A percentile compares a stretch with the other conserved stretches of the same genome.
Evolutionary conservation across 2,329 filamentous ascomycete genomes (phyloP).

Genomic region (Cladosporium sp.): DNA sequence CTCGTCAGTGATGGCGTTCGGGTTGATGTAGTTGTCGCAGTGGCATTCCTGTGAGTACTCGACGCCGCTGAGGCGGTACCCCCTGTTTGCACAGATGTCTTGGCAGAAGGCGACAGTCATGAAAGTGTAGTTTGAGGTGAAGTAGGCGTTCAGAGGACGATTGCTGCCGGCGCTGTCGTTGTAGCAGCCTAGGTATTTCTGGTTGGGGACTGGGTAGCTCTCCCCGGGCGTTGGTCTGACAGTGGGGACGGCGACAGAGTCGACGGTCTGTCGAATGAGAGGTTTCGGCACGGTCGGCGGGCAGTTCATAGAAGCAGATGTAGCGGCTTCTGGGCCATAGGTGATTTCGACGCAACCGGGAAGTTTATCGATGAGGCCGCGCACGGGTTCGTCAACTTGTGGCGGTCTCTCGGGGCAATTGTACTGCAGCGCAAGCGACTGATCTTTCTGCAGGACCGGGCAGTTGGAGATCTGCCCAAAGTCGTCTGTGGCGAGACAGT

Average conservation of each 20-base stretch:
- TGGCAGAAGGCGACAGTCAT: slow-evolving; percentile 35
- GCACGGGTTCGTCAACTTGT: slow-evolving; percentile 27
- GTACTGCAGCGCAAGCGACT: slow-evolving; percentile 24
- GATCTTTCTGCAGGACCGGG: slow-evolving; percentile 27
- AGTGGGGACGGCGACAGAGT: slow-evolving; percentile 28
- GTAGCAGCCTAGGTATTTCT: slow-evolving; percentile 34
- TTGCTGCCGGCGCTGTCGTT: slow-evolving; percentile 27
- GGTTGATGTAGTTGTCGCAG: slow-evolving; percentile 32
- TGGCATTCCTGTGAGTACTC: slow-evolving; percentile 33
- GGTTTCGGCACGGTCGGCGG: slow-evolving; percentile 20
- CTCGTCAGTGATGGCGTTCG: slow-evolving; percentile 19
- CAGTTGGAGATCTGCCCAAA: slow-evolving; percentile 34
- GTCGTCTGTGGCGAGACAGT: slow-evolving; percentile 33
- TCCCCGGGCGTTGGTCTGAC: slow-evolving; percentile 24
- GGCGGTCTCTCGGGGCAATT: slow-evolving; percentile 31
- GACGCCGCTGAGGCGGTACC: slow-evolving; percentile 29
- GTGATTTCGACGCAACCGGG: slow-evolving; percentile 34
- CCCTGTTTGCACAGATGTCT: slow-evolving; percentile 24
- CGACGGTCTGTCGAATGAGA: slow-evolving; percentile 24
- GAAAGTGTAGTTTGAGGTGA: slow-evolving; percentile 20
- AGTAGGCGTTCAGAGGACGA: slow-evolving; percentile 25
- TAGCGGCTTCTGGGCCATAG: slow-evolving; percentile 27
- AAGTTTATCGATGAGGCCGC: slow-evolving; percentile 27
- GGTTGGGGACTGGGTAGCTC: slow-evolving; percentile 17
- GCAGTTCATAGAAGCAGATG: slow-evolving; percentile 29